phyloP scores from a whole-genome alignment of 1,284 basidiomycete species.

The Clitocybe nebularis region DNA sequence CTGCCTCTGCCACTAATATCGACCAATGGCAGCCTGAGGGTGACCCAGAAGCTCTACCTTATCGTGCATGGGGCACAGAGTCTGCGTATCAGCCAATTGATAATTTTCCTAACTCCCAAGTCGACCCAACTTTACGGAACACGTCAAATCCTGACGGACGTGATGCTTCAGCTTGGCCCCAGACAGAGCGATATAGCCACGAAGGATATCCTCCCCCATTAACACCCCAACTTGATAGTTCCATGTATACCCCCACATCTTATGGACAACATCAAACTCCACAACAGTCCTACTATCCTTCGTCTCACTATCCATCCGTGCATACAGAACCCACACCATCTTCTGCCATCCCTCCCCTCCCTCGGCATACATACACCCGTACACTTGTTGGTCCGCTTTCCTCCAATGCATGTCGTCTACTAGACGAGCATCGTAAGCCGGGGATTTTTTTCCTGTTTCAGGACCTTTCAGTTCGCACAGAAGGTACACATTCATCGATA shows the following conservation, averaged over 20 bases:
- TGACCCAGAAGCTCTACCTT: constrained; percentile 27
- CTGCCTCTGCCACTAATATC: constrained; percentile 19
- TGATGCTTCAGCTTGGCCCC: constrained; percentile 26
- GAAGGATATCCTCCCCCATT: constrained; percentile 18
- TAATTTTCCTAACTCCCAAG: constrained; percentile 22
- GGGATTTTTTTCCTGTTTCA: constrained; percentile 89
- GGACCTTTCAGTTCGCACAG: constrained; percentile 83
- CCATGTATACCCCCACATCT: constrained; percentile 21
- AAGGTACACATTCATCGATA: constrained; percentile 41
- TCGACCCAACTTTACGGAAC: constrained; percentile 30
- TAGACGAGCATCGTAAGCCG: constrained; percentile 77
- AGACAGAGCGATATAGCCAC: constrained; percentile 21
- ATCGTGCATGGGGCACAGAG: constrained; percentile 32
- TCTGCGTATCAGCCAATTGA: constrained; percentile 26
- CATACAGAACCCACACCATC: constrained; percentile 21
- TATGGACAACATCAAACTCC: constrained; percentile 20
- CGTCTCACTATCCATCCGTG: constrained; percentile 26
- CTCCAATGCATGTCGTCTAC: constrained; percentile 76
- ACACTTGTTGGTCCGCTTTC: constrained; percentile 87
- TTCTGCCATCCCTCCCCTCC: constrained; percentile 38
- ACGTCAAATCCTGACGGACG: constrained; percentile 25
- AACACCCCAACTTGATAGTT: constrained; percentile 17
- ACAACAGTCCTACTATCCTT: constrained; percentile 19
- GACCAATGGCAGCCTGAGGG: constrained; percentile 22
- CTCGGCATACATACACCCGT: constrained; percentile 71